Percentiles rank a stretch among this genome's conserved stretches.
Evolutionary conservation across 1,139 yeast species (phyloP).

Genomic region (Schizosaccharomyces versatilis): DNA sequence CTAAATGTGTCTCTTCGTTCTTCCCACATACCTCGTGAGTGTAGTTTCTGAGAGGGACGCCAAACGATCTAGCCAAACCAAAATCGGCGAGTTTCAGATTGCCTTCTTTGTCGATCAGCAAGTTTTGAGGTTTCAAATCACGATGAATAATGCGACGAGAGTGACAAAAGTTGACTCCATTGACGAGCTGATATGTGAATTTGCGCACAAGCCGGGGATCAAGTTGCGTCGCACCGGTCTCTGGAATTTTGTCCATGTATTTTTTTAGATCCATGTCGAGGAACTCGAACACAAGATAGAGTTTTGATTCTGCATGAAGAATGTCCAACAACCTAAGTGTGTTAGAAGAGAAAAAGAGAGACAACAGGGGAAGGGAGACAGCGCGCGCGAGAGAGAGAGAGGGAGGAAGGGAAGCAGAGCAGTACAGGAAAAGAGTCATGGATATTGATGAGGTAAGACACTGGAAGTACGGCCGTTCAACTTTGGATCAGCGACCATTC

Average conservation of each 20-base stretch:
- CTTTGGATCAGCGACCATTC: too few species aligned
- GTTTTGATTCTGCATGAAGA: constrained; percentile 87
- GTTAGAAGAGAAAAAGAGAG: neutral
- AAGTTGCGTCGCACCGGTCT: constrained; percentile 38
- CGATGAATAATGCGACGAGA: constrained; percentile 86
- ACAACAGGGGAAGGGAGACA: too few species aligned
- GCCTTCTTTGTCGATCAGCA: constrained; percentile 85
- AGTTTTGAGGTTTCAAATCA: constrained; percentile 88
- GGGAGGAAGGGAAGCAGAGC: too few species aligned
- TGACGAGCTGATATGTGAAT: constrained; percentile 72
- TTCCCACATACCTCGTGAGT: constrained; percentile 35
- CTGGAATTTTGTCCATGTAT: constrained; percentile 90
- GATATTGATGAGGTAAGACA: too few species aligned
- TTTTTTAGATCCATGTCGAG: constrained; percentile 83
- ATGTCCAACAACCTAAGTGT: constrained; percentile 45
- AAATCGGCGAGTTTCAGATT: constrained; percentile 88
- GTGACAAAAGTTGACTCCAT: constrained; percentile 63
- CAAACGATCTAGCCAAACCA: constrained; percentile 86
- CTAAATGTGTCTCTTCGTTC: too few species aligned
- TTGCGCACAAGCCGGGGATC: constrained; percentile 55
- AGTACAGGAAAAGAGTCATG: too few species aligned
- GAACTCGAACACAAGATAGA: constrained; percentile 81
- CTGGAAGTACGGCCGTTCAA: too few species aligned
- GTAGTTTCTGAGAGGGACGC: constrained; percentile 90
- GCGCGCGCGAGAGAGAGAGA: too few species aligned